phyloP scores from a whole-genome alignment of 345 rosid genomes.

The Brassica incana region DNA sequence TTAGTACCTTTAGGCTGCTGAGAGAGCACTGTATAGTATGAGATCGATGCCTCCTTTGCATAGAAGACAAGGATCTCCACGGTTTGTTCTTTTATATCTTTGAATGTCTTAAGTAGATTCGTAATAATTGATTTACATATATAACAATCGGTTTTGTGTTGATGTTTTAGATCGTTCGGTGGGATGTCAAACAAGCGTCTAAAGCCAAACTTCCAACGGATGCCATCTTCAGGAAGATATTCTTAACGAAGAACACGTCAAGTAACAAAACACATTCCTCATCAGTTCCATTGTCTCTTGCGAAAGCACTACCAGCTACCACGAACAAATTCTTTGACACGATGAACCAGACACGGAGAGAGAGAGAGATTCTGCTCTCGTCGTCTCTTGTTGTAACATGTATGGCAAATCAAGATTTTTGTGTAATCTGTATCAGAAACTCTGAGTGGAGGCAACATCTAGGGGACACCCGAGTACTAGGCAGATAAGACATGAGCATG shows the following conservation, averaged over 20 bases:
- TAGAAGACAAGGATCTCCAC: slow-evolving; percentile 80
- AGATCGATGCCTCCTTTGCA: slow-evolving; percentile 58
- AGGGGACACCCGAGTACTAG: neutral
- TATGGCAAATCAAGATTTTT: slow-evolving; percentile 21
- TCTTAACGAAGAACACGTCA: slow-evolving; percentile 38
- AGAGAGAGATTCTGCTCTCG: slow-evolving; percentile 10
- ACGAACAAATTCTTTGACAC: slow-evolving; percentile 13
- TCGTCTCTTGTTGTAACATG: slow-evolving; percentile 14
- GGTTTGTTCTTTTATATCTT: slow-evolving; percentile 51
- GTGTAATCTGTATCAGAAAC: slow-evolving; percentile 20
- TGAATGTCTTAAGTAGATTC: neutral
- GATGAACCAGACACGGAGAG: slow-evolving; percentile 16
- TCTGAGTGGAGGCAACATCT: slow-evolving; percentile 20
- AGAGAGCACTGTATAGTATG: slow-evolving; percentile 72
- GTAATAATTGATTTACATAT: neutral
- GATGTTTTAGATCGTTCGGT: slow-evolving; percentile 50
- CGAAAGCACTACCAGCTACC: neutral
- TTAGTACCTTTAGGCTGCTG: slow-evolving; percentile 67
- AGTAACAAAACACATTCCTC: neutral
- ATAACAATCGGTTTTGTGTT: neutral
- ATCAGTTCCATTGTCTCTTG: neutral
- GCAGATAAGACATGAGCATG: slow-evolving; percentile 19
- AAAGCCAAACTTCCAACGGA: slow-evolving; percentile 71
- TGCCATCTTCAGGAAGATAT: slow-evolving; percentile 82
- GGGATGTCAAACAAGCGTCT: slow-evolving; percentile 72